These are phyloP conservation scores for Vitis amurensis DNA, from an alignment of 164 flowering plant species.

Conservation along the genomic window DNA sequence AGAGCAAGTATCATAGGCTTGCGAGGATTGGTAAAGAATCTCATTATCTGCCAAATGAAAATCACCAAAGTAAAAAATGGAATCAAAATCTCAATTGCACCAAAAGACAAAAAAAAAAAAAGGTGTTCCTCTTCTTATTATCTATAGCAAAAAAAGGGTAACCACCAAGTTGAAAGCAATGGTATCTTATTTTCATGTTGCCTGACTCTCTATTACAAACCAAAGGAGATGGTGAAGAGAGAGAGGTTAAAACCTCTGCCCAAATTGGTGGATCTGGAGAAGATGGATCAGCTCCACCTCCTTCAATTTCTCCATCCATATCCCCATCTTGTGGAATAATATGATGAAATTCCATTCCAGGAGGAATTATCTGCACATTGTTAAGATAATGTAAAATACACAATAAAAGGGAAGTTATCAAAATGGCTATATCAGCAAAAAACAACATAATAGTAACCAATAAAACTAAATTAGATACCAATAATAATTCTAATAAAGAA, in stretches of 20 bases:
- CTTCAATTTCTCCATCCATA: conserved; percentile 58
- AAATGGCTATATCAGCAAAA: neutral
- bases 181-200: too few relatives aligned
- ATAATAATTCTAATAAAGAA: neutral
- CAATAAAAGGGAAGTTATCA: neutral
- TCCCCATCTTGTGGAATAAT: conserved; percentile 64
- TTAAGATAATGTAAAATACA: too few relatives aligned
- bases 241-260: conserved; percentile 52
- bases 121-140: too few relatives aligned
- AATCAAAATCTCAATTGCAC: neutral
- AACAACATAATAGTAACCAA: neutral
- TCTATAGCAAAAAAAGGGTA: too few relatives aligned
- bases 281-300: conserved; percentile 47
- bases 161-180: too few relatives aligned
- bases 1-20: conserved; percentile 88
- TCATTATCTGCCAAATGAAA: conserved; percentile 58
- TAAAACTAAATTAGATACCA: too few relatives aligned
- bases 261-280: conserved; percentile 73
- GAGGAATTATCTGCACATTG: conserved; percentile 61
- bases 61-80: neutral
- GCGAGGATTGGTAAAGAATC: conserved; percentile 70
- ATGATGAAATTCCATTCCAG: conserved; percentile 79
- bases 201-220: too few relatives aligned
- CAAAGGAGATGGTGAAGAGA: neutral
- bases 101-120: too few relatives aligned